These are phyloP conservation scores for Penicillium sp. DNA, from an alignment of 2,329 filamentous ascomycete genomes.

Conservation along the genomic window DNA sequence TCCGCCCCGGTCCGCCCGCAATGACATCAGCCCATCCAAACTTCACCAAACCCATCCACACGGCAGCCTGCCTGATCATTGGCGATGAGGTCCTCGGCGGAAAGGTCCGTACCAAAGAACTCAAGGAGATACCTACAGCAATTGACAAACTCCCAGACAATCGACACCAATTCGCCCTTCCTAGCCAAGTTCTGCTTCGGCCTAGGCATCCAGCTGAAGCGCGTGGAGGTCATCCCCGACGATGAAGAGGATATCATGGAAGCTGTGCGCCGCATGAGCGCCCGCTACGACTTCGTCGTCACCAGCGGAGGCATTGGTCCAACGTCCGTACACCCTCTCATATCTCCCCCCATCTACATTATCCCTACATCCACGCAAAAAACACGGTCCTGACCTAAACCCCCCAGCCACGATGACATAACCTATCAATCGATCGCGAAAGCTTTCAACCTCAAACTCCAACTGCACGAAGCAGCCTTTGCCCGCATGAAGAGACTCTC, in stretches of 20 bases:
- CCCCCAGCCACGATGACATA: conserved; percentile 86
- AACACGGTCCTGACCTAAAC: conserved; percentile 3
- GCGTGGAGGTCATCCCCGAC: conserved; percentile 90
- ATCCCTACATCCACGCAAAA: too few relatives aligned
- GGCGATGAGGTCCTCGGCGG: conserved; percentile 95
- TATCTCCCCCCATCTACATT: not conserved
- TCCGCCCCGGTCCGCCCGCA: conserved; percentile 21
- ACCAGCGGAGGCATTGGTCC: conserved; percentile 95
- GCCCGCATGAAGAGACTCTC: conserved; percentile 80
- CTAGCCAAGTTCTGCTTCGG: conserved; percentile 66
- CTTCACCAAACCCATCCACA: conserved; percentile 66
- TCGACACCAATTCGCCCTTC: conserved; percentile 65
- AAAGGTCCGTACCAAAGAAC: conserved; percentile 63
- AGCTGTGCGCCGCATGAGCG: conserved; percentile 80
- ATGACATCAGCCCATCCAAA: conserved; percentile 45
- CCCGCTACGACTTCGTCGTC: conserved; percentile 88
- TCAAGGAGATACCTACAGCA: not conserved
- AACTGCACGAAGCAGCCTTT: conserved; percentile 73
- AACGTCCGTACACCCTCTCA: conserved; percentile 60
- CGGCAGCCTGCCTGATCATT: conserved; percentile 89
- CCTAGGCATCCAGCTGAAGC: conserved; percentile 68
- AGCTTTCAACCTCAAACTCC: conserved; percentile 74
- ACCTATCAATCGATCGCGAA: conserved; percentile 93
- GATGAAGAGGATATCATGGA: conserved; percentile 89
- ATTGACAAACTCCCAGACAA: conserved; percentile 46